These are phyloP conservation scores for Fragosphaeria purpurea DNA, from an alignment of 2,329 filamentous ascomycete species.

Conservation along the genomic window DNA sequence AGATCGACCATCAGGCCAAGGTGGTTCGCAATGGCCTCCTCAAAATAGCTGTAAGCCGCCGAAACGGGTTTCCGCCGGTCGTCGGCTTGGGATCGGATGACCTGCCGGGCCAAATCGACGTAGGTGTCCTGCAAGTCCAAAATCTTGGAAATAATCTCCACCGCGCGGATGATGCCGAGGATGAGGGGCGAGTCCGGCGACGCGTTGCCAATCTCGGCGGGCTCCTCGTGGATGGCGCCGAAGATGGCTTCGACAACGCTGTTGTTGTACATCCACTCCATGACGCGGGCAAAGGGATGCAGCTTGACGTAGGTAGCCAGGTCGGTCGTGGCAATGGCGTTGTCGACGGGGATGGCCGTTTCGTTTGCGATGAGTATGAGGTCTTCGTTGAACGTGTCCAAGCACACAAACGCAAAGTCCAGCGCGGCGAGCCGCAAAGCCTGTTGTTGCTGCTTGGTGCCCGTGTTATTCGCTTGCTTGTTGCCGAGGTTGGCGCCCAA, in stretches of 20 bases:
- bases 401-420: conserved; percentile 68
- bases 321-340: conserved; percentile 62
- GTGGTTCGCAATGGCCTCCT: conserved; percentile 80
- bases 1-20: conserved; percentile 71
- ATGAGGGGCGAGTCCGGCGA: conserved; percentile 72
- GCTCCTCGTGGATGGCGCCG: conserved; percentile 65
- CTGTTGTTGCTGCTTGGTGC: conserved; percentile 56
- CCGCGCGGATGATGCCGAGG: conserved; percentile 64
- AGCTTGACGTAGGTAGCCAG: conserved; percentile 72
- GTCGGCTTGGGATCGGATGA: conserved; percentile 57
- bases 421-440: conserved; percentile 72
- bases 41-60: conserved; percentile 74
- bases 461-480: conserved; percentile 50
- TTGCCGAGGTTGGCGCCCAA: conserved; percentile 64
- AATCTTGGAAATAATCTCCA: conserved; percentile 74
- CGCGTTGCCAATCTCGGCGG: conserved; percentile 60
- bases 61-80: conserved; percentile 53
- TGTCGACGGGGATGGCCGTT: conserved; percentile 65
- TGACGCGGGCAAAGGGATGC: conserved; percentile 87
- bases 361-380: conserved; percentile 76
- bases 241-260: conserved; percentile 75
- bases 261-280: conserved; percentile 98
- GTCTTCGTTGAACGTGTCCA: conserved; percentile 88
- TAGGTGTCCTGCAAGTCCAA: conserved; percentile 87
- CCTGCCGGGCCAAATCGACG: conserved; percentile 73